These are phyloP conservation scores for Taphrina populina DNA, from an alignment of 1,139 yeast genomes.

Conservation along the genomic window DNA sequence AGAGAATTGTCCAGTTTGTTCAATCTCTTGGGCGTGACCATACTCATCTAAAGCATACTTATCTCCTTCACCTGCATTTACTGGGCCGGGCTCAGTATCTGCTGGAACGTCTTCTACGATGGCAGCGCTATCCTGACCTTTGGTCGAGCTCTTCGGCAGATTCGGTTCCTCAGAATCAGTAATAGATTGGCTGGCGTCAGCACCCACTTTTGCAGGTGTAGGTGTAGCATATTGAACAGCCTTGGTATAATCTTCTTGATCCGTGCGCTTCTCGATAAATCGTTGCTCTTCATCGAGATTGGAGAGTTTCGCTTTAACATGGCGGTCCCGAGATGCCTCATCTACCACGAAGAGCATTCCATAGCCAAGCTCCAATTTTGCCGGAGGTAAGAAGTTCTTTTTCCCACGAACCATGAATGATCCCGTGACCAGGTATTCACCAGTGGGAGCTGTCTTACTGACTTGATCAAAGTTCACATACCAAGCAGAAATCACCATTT, in stretches of 20 bases:
- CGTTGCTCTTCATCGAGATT: slow-evolving; percentile 52
- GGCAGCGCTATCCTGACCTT: slow-evolving; percentile 15
- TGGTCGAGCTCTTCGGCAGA: slow-evolving; percentile 16
- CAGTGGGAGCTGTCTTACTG: slow-evolving; percentile 66
- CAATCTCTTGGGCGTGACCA: slow-evolving; percentile 19
- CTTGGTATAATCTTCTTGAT: too few relatives aligned
- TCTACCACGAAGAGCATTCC: slow-evolving; percentile 75
- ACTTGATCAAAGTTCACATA: slow-evolving; percentile 56
- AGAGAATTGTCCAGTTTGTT: background rate
- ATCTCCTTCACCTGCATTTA: slow-evolving; percentile 1
- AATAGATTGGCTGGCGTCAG: too few relatives aligned
- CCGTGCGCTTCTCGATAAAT: too few relatives aligned
- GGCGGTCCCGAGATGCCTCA: slow-evolving; percentile 53
- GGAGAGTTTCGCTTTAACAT: slow-evolving; percentile 44
- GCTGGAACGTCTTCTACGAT: too few relatives aligned
- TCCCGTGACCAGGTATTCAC: slow-evolving; percentile 64
- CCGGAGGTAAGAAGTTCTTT: slow-evolving; percentile 71
- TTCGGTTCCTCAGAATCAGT: slow-evolving; percentile 20
- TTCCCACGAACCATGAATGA: slow-evolving; percentile 57
- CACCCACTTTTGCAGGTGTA: too few relatives aligned
- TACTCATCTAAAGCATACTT: slow-evolving; percentile 30
- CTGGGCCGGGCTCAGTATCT: background rate
- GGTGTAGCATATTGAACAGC: too few relatives aligned
- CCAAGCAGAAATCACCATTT: slow-evolving; percentile 37
- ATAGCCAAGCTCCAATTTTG: slow-evolving; percentile 83